phyloP scores from a whole-genome alignment of 805 yeast genomes.

The Jamesozyma spencerorum region DNA sequence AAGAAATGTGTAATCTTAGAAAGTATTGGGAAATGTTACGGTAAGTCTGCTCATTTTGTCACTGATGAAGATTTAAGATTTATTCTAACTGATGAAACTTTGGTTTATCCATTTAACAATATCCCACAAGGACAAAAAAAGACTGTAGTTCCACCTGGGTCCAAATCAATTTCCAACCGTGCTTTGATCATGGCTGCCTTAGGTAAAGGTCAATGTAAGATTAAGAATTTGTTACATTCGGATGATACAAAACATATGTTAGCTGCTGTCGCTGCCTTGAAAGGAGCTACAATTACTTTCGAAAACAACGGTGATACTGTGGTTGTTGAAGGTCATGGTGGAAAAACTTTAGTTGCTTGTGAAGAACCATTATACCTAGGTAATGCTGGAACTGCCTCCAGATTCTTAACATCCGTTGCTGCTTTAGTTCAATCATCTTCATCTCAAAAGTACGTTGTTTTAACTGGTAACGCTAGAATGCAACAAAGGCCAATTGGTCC shows the following conservation, averaged over 20 bases:
- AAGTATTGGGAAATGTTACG: constrained; percentile 81
- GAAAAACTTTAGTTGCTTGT: constrained; percentile 53
- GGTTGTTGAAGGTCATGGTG: constrained; percentile 78
- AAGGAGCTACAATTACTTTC: constrained; percentile 73
- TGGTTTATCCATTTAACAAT: constrained; percentile 50
- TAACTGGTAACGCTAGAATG: constrained; percentile 96
- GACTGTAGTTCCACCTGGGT: constrained; percentile 80
- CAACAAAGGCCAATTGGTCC: constrained; percentile 97
- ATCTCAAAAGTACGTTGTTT: constrained; percentile 39
- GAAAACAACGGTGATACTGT: constrained; percentile 89
- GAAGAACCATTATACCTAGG: constrained; percentile 74
- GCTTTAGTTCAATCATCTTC: constrained; percentile 56
- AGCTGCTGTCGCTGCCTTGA: constrained; percentile 66
- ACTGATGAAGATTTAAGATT: constrained; percentile 72
- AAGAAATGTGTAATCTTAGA: constrained; percentile 81
- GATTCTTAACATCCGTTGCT: constrained; percentile 88
- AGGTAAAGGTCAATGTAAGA: constrained; percentile 73
- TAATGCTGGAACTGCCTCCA: constrained; percentile 96
- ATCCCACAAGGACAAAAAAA: constrained; percentile 19
- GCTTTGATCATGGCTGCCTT: constrained; percentile 89
- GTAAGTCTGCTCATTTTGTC: constrained; percentile 77
- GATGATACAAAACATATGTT: constrained; percentile 96
- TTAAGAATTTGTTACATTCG: constrained; percentile 82
- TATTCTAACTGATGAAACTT: constrained; percentile 71
- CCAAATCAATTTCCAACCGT: constrained; percentile 92